These are phyloP conservation scores for Aureococcus anophagefferens DNA, from an alignment of 108 stramenopile genomes.

Conservation along the genomic window DNA sequence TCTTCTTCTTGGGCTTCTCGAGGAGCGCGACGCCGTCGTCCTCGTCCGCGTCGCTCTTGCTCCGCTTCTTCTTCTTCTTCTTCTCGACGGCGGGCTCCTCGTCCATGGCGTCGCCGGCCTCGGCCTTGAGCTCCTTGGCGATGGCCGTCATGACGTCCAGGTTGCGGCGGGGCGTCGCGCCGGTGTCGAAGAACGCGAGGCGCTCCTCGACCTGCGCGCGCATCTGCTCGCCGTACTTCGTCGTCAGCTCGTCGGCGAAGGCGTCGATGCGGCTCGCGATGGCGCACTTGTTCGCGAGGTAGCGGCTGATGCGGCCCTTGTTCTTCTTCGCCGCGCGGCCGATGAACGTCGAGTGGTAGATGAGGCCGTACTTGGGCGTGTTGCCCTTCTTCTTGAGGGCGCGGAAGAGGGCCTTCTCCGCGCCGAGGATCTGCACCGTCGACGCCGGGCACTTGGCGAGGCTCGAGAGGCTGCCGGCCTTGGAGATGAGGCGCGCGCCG, in stretches of 20 bases:
- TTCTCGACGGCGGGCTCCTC: conserved; percentile 40
- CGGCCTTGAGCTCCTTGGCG: conserved; percentile 61
- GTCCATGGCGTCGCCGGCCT: conserved; percentile 27
- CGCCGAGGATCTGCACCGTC: conserved; percentile 97
- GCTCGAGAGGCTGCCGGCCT: conserved; percentile 93
- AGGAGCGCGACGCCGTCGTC: conserved; percentile 6
- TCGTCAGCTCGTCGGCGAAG: conserved; percentile 82
- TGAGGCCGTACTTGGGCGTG: conserved; percentile 99
- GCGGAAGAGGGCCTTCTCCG: conserved; percentile 99
- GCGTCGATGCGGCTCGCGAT: conserved; percentile 98
- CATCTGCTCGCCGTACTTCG: conserved; percentile 87
- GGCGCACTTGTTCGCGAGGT: conserved; percentile 98
- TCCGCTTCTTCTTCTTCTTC: conserved; percentile 31
- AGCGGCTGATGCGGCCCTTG: conserved; percentile 97
- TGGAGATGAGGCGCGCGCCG: conserved; percentile 94
- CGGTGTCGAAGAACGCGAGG: conserved; percentile 95
- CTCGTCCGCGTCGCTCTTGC: conserved; percentile 39
- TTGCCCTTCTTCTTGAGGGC: conserved; percentile 99
- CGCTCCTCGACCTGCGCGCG: conserved; percentile 98
- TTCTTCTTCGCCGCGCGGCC: conserved; percentile 98
- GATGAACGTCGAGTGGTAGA: conserved; percentile 96
- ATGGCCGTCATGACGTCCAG: conserved; percentile 95
- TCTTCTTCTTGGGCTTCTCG: conserved; percentile 6
- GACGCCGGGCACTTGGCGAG: conserved; percentile 98
- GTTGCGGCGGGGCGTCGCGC: conserved; percentile 91